Conservation (phyloP, 306 rosid genomes). For the Clitoria ternatea region DNA sequence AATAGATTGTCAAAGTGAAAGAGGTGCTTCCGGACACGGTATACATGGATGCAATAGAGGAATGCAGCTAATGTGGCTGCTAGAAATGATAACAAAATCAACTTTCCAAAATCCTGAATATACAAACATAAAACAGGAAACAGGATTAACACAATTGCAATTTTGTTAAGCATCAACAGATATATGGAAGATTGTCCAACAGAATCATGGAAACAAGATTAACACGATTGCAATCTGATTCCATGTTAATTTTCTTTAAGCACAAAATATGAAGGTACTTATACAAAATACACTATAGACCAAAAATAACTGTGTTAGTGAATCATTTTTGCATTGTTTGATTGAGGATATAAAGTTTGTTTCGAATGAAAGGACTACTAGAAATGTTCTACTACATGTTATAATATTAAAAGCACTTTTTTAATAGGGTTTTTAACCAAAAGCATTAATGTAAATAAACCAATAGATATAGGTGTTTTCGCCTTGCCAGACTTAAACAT, state of each 20-base stretch:
- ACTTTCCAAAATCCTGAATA: slow-evolving; percentile 75
- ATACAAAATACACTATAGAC: neutral
- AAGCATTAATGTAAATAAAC: neutral
- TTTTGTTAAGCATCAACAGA: slow-evolving; percentile 17
- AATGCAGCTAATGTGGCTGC: slow-evolving; percentile 61
- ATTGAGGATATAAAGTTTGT: neutral
- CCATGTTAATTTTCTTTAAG: neutral
- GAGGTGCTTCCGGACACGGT: slow-evolving; percentile 51
- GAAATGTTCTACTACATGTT: neutral
- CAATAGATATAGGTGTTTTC: neutral
- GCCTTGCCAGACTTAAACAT: neutral
- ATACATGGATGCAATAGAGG: slow-evolving; percentile 57
- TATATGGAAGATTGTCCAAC: no score
- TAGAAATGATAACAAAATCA: slow-evolving; percentile 54
- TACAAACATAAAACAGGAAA: neutral
- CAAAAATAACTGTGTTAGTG: neutral
- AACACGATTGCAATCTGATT: neutral
- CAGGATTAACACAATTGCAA: neutral
- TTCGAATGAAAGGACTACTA: neutral
- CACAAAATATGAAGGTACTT: neutral
- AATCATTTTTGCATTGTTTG: neutral
- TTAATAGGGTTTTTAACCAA: no score
- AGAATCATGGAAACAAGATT: slow-evolving; percentile 3
- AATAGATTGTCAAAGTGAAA: slow-evolving; percentile 52
- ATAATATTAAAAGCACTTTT: neutral